Evolutionary conservation across 345 rosid species (phyloP).

Genomic region (Arabidopsis thaliana): TAIR10.1 NC_003070.9:1544001-1544500

Average conservation of each 20-base stretch:
- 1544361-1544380: constrained; percentile 6
- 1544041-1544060: neutral
- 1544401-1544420: neutral
- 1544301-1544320: neutral
- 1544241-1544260: neutral
- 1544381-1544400: neutral
- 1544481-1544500: constrained; percentile 1
- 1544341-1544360: constrained; percentile 2
- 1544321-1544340: neutral
- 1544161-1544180: neutral
- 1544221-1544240: constrained; percentile 12
- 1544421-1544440: neutral
- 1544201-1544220: neutral
- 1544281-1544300: neutral
- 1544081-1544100: constrained; percentile 1
- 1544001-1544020: neutral
- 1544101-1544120: neutral
- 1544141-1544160: neutral
- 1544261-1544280: neutral
- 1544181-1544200: neutral
- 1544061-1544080: neutral
- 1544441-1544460: neutral
- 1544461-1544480: neutral
- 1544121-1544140: neutral
- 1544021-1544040: neutral